Percentiles rank a stretch among this genome's conserved stretches.
Conservation (phyloP, 768 basidiomycete species). For the Astraeus odoratus region DNA sequence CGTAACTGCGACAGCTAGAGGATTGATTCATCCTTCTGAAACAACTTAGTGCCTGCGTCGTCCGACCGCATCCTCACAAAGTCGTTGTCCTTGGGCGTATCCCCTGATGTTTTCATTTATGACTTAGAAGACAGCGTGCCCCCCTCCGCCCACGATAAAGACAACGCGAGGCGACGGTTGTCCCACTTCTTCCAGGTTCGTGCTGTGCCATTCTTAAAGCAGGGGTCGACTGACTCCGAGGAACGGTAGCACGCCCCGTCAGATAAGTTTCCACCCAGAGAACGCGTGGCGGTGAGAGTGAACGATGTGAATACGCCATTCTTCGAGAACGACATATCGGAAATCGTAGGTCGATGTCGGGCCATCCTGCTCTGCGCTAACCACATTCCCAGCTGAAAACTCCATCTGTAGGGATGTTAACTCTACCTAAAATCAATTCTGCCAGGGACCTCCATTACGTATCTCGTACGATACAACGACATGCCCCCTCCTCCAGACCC, state of each 20-base stretch:
- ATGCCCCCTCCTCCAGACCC: slow-evolving; percentile 25
- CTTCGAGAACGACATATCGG: slow-evolving; percentile 56
- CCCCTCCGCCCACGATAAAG: slow-evolving; percentile 50
- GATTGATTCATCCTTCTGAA: not conserved
- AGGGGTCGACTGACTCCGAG: slow-evolving; percentile 7
- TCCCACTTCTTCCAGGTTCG: slow-evolving; percentile 50
- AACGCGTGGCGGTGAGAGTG: slow-evolving; percentile 62
- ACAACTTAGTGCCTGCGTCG: slow-evolving; percentile 66
- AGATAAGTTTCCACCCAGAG: slow-evolving; percentile 34
- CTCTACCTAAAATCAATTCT: slow-evolving; percentile 81
- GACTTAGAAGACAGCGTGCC: slow-evolving; percentile 87
- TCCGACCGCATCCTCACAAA: slow-evolving; percentile 79
- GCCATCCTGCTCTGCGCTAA: not conserved
- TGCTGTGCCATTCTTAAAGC: slow-evolving; percentile 4
- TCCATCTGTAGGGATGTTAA: slow-evolving; percentile 51
- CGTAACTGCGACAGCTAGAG: not conserved
- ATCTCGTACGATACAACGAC: slow-evolving; percentile 31
- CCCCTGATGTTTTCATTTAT: slow-evolving; percentile 75
- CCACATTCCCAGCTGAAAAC: slow-evolving; percentile 12
- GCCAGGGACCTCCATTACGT: slow-evolving; percentile 58
- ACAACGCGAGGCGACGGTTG: slow-evolving; percentile 48
- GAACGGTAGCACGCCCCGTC: slow-evolving; percentile 20
- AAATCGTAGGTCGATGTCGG: slow-evolving; percentile 39
- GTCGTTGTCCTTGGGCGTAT: slow-evolving; percentile 41
- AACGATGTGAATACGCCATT: slow-evolving; percentile 62